Evolutionary conservation across 257 asterid genomes (phyloP), one percentile per base, ranked within the genome.

Genomic region (Capsicum pubescens): DNA sequence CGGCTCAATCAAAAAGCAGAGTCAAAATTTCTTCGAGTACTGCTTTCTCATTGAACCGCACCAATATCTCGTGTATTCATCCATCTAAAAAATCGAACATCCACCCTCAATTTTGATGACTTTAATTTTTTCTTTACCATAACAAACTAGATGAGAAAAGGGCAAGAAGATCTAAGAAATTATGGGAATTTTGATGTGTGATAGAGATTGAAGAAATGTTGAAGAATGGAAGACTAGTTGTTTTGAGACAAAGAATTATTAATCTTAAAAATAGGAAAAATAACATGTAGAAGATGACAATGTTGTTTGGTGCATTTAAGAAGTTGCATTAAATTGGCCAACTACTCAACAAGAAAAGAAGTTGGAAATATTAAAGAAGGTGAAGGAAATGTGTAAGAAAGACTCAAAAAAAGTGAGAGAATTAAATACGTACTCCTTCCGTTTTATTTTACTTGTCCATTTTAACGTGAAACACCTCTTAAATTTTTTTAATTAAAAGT

Each of bases 1-100:
- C 88, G 88, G 88, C 90, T 88, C 90, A 88, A 88, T 88, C 69
- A 80, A 88, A 86, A 88, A 84, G 83, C 7, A 78, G 60, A 69
- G 58, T 69, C 83, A 61, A 74, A 14, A 36, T 8, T 0, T 67
- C 52, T 36, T 5, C 2, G 84, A 83, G 39, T 81, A 44, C 83
- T 76, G 35, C 84, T 84, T 88, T 86, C 32, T 78, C 87, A 88
- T 88, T 88, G 88, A 88, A 88, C 88, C 85, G 83, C 87, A 86
- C 87, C 88, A 88, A 88, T 76, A 88, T 88, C 90, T 77, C 90
- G 90, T 61, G 16, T 59, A 17, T 42, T 21, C 16, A 44, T 63
- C 74, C 13, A 14, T 5, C 8, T 19, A 4, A 50, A 21, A 39
- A 19, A 21, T 17, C n/a, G 10, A 48, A 79, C 19, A 5, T 36